phyloP scores from a whole-genome alignment of 306 rosid species.

The apple (Malus domestica) region DNA sequence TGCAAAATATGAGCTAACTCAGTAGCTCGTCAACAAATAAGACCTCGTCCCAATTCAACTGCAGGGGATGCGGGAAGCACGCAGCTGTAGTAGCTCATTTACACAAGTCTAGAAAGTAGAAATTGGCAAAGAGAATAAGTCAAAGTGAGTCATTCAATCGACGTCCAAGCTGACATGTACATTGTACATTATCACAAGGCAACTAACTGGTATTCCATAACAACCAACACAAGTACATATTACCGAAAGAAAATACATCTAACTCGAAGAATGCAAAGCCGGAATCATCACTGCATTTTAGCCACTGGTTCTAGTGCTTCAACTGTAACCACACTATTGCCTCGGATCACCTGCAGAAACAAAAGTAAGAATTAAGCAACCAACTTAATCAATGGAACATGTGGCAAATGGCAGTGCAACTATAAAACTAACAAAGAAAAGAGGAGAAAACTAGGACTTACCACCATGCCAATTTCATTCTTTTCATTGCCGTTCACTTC shows the following conservation, averaged over 20 bases:
- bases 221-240: conserved; percentile 4
- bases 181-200: neutral
- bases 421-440: neutral
- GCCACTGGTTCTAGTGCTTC: conserved; percentile 97
- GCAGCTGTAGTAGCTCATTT: neutral
- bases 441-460: conserved; percentile 31
- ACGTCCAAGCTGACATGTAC: neutral
- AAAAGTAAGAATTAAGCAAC: neutral
- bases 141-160: neutral
- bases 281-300: conserved; percentile 33
- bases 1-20: neutral
- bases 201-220: neutral
- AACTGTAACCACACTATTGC: conserved; percentile 95
- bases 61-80: neutral
- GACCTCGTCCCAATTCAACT: neutral
- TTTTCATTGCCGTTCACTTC: conserved; percentile 87
- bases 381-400: neutral
- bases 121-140: neutral
- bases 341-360: conserved; percentile 76
- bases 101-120: neutral
- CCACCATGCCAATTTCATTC: conserved; percentile 95
- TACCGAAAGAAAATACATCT: neutral
- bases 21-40: no score
- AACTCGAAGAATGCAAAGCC: neutral
- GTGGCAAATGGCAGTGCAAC: neutral